Evolutionary conservation across 2,329 filamentous ascomycete genomes (phyloP).

Genomic region (Pseudohalonectria lignicola): DNA sequence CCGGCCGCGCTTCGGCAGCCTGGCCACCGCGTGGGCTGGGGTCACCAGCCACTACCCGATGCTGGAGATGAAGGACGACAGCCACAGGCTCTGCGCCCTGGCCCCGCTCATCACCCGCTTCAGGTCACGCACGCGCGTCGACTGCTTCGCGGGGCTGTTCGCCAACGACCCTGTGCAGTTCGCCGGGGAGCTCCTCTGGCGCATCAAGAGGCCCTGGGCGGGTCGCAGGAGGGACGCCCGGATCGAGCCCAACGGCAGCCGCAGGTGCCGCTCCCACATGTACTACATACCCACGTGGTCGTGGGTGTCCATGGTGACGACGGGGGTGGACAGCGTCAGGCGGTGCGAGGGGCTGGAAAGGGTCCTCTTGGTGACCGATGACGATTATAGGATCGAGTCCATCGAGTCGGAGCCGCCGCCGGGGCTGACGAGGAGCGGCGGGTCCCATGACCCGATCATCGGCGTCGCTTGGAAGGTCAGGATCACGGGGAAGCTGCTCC

Average conservation of each 20-base stretch:
- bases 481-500: background rate
- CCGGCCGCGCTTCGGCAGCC: background rate
- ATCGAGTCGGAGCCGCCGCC: background rate
- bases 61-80: background rate
- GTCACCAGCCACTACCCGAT: background rate
- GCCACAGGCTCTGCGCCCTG: background rate
- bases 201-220: background rate
- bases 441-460: background rate
- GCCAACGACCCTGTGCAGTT: background rate
- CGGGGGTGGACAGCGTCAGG: background rate
- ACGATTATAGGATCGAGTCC: background rate
- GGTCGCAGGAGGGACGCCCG: background rate
- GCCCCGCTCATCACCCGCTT: background rate
- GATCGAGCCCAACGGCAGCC: background rate
- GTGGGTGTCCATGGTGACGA: constrained; percentile 1
- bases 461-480: background rate
- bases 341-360: too few relatives aligned
- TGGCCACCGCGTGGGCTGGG: background rate
- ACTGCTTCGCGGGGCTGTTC: background rate
- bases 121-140: background rate
- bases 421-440: too few relatives aligned
- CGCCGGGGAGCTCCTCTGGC: background rate
- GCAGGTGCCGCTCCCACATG: background rate
- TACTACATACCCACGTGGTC: constrained; percentile 3
- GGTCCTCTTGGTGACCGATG: background rate